A percentile compares a stretch with the other conserved stretches of the same genome.
Conservation (phyloP, 768 basidiomycete species). For the Asterophora lycoperdoides region DNA sequence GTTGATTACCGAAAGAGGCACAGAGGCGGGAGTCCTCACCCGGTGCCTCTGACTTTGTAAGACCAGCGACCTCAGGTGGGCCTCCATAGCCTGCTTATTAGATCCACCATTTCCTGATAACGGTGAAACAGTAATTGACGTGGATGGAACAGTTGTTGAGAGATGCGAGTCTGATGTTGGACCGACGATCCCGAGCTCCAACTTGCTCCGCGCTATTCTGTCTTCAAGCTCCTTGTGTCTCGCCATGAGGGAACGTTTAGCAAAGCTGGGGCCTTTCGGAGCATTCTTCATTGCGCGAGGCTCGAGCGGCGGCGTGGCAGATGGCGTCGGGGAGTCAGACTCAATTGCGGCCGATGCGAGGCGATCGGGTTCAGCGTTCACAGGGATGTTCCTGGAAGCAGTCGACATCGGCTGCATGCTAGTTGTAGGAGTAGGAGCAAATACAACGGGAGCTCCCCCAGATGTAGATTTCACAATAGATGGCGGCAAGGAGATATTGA, state of each 20-base stretch:
- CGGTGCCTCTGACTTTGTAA: slow-evolving; percentile 35
- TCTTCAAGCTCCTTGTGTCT: slow-evolving; percentile 44
- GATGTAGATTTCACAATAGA: background rate
- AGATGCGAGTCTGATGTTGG: background rate
- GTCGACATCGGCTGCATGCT: background rate
- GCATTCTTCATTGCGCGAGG: slow-evolving; percentile 36
- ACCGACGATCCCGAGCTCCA: slow-evolving; percentile 26
- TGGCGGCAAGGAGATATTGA: background rate
- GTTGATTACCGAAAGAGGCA: slow-evolving; percentile 5
- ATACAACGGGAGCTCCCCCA: background rate
- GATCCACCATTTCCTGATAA: background rate
- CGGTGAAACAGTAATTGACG: background rate
- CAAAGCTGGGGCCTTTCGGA: slow-evolving; percentile 34
- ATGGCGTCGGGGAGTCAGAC: slow-evolving; percentile 4
- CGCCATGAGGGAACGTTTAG: slow-evolving; percentile 35
- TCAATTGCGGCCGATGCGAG: too few relatives aligned
- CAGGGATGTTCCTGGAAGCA: background rate
- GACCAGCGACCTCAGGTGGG: slow-evolving; percentile 34
- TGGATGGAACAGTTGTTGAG: background rate
- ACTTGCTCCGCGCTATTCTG: slow-evolving; percentile 33
- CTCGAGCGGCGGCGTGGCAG: slow-evolving; percentile 28
- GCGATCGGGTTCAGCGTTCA: too few relatives aligned
- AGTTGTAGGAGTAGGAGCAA: background rate
- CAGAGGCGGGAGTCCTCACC: slow-evolving; percentile 4
- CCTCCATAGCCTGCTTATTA: slow-evolving; percentile 39